Evolutionary conservation across 140 eudicot genomes (phyloP).

Genomic region (Stevia rebaudiana): DNA sequence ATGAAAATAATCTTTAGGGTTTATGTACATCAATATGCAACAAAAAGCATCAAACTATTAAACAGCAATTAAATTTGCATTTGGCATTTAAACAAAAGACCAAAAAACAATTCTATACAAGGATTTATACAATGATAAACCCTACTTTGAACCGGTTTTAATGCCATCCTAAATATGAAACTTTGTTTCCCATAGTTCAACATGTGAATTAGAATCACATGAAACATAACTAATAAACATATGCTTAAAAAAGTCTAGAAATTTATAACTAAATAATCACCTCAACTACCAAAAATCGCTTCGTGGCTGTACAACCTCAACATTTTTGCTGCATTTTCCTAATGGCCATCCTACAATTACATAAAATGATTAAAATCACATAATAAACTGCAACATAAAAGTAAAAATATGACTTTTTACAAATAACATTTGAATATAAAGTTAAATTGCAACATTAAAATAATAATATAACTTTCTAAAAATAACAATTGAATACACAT

Average conservation of each 20-base stretch:
- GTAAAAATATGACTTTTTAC: not conserved
- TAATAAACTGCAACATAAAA: not conserved
- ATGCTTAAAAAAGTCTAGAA: constrained; percentile 1
- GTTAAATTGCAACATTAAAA: not conserved
- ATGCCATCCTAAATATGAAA: constrained; percentile 13
- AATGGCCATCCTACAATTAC: constrained; percentile 14
- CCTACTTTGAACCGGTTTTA: constrained; percentile 9
- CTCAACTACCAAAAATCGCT: constrained; percentile 24
- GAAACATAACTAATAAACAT: constrained; percentile 4
- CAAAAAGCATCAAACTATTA: not conserved
- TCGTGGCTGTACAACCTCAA: constrained; percentile 25
- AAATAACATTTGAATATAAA: not conserved
- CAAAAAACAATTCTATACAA: not conserved
- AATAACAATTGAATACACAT: not conserved
- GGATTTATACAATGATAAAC: constrained; percentile 11
- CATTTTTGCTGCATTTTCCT: constrained; percentile 17
- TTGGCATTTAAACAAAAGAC: constrained; percentile 3
- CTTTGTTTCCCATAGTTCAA: not conserved
- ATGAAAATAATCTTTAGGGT: constrained; percentile 4
- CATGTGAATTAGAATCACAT: constrained; percentile 10
- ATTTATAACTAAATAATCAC: constrained; percentile 21
- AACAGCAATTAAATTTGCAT: constrained; percentile 1
- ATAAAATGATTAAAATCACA: not conserved
- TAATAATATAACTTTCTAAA: not conserved
- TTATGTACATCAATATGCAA: constrained; percentile 4